Conservation (phyloP, 148 eudicot genomes). For the Persicaria maculosa region DNA sequence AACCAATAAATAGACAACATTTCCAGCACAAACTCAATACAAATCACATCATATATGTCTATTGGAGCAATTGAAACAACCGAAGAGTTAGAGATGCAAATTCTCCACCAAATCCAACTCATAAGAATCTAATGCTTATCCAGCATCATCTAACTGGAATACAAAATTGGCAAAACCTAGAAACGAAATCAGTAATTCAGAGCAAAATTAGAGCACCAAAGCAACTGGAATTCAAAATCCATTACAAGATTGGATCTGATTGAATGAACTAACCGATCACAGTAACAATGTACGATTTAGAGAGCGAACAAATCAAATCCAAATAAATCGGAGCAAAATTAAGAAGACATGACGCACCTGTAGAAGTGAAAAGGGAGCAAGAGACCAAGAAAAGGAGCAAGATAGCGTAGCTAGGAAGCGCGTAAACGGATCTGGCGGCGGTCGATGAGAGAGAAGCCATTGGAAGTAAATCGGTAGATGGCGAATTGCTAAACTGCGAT, state of each 20-base stretch:
- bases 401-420: conserved; percentile 20
- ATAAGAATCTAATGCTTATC: background rate
- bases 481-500: background rate
- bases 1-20: background rate
- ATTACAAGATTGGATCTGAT: too few species aligned
- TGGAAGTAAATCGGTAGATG: background rate
- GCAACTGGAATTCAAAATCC: background rate
- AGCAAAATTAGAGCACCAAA: background rate
- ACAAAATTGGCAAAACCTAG: background rate
- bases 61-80: background rate
- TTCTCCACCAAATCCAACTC: background rate
- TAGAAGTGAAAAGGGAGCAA: conserved; percentile 24
- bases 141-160: background rate
- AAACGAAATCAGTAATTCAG: background rate
- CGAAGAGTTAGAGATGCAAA: background rate
- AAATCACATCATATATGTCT: too few species aligned
- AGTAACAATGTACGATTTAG: background rate
- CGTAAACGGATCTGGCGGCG: conserved; percentile 21
- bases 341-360: conserved; percentile 18
- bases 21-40: background rate
- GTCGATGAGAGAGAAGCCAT: conserved; percentile 27
- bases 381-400: conserved; percentile 22
- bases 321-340: background rate
- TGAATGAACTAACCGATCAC: background rate
- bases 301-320: conserved; percentile 9